These are phyloP conservation scores for Linum trigynum DNA, from an alignment of 345 rosid genomes.

Conservation along the genomic window DNA sequence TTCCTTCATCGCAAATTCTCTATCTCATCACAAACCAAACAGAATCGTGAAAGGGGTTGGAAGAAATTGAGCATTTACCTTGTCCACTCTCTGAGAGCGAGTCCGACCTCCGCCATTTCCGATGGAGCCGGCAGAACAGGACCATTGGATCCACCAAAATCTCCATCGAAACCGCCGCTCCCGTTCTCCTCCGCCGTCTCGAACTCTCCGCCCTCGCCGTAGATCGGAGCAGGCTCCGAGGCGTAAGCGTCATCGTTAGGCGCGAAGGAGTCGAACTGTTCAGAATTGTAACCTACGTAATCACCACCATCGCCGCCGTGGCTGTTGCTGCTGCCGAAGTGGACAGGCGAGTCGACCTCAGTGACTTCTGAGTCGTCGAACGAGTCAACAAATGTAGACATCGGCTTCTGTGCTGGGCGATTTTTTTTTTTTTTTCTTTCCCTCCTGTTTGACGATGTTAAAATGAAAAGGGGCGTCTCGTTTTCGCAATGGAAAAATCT, in stretches of 20 bases:
- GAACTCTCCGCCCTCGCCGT: constrained; percentile 15
- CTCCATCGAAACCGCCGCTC: constrained; percentile 21
- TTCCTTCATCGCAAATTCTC: background rate
- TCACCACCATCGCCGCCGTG: constrained; percentile 13
- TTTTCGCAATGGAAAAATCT: no score
- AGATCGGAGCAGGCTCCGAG: constrained; percentile 24
- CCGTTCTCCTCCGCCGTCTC: constrained; percentile 21
- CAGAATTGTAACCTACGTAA: constrained; percentile 23
- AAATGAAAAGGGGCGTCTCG: no score
- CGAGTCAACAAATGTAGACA: constrained; percentile 36
- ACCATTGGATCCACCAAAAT: constrained; percentile 38
- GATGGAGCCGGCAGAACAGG: constrained; percentile 47
- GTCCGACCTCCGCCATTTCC: constrained; percentile 57
- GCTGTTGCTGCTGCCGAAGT: constrained; percentile 16
- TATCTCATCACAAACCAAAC: background rate
- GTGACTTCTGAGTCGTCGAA: constrained; percentile 32
- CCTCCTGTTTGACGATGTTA: constrained; percentile 9
- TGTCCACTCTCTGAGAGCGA: constrained; percentile 71
- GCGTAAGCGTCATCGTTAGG: constrained; percentile 26
- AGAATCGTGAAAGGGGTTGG: background rate
- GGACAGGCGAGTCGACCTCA: constrained; percentile 15
- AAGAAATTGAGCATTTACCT: constrained; percentile 30
- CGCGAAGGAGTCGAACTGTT: constrained; percentile 17
- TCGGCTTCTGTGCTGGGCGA: background rate
- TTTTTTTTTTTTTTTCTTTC: no score